Evolutionary conservation across 768 basidiomycete genomes (phyloP).

Genomic region (Termitomyces sp.): DNA sequence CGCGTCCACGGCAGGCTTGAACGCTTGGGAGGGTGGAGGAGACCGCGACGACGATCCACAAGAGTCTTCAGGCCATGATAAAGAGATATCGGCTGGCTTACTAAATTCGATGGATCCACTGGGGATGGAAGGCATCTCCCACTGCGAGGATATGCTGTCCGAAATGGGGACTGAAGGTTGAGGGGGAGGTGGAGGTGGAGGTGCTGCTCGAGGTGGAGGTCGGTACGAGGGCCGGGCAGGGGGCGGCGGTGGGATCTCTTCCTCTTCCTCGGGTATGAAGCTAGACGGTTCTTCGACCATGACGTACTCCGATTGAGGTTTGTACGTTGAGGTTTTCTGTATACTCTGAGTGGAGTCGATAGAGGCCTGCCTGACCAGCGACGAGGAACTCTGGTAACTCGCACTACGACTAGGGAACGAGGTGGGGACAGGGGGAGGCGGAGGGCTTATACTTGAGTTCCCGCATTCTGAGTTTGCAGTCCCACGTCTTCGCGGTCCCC

Average conservation of each 20-base stretch:
- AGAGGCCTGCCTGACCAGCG: conserved; percentile 31
- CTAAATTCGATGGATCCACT: conserved; percentile 50
- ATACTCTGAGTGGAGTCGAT: conserved; percentile 20
- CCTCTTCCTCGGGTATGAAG: conserved; percentile 24
- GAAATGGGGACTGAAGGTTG: conserved; percentile 20
- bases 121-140: conserved; percentile 63
- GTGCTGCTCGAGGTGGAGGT: conserved; percentile 29
- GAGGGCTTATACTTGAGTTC: conserved; percentile 21
- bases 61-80: conserved; percentile 62
- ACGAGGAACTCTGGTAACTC: conserved; percentile 28
- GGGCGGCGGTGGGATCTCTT: conserved; percentile 38
- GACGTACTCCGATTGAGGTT: conserved; percentile 47
- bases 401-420: conserved; percentile 32
- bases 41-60: conserved; percentile 23
- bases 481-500: conserved; percentile 21
- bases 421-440: conserved; percentile 35
- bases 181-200: conserved; percentile 22
- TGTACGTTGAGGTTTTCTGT: conserved; percentile 19
- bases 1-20: conserved; percentile 13
- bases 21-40: conserved; percentile 8
- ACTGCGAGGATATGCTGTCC: conserved; percentile 43
- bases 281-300: conserved; percentile 52
- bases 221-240: conserved; percentile 35
- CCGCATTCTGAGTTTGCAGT: conserved; percentile 14
- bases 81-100: conserved; percentile 38